Evolutionary conservation across 2,329 filamentous ascomycete genomes (phyloP).

Genomic region (Sclerotinia glacialis): DNA sequence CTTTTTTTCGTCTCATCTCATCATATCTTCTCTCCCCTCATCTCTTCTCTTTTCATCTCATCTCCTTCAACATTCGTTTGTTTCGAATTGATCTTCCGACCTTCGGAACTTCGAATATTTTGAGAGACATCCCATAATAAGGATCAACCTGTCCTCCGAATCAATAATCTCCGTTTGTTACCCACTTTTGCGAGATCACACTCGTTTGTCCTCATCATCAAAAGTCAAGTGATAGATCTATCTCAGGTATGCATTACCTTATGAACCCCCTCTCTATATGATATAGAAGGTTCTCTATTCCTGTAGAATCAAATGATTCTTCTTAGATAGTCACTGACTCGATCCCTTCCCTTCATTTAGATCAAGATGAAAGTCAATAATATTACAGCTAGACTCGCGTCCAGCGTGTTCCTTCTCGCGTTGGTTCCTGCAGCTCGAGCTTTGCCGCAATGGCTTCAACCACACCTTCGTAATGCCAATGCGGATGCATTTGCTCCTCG

Average conservation of each 20-base stretch:
- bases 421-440: constrained; percentile 28
- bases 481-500: constrained; percentile 27
- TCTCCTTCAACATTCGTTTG: constrained; percentile 17
- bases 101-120: constrained; percentile 21
- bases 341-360: constrained; percentile 20
- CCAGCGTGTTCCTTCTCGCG: constrained; percentile 26
- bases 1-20: not conserved
- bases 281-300: not conserved
- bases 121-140: not conserved
- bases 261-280: not conserved
- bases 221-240: constrained; percentile 13
- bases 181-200: constrained; percentile 21
- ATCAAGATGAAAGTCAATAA: constrained; percentile 34
- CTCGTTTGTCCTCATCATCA: constrained; percentile 14
- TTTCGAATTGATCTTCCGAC: constrained; percentile 26
- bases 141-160: constrained; percentile 3
- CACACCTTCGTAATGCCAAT: constrained; percentile 25
- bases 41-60: constrained; percentile 7
- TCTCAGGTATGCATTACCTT: not conserved
- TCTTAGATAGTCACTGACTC: constrained; percentile 1
- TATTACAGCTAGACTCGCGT: constrained; percentile 26
- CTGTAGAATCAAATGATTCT: not conserved
- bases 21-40: constrained; percentile 8
- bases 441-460: constrained; percentile 33
- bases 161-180: constrained; percentile 26